phyloP scores from a whole-genome alignment of 148 eudicot species.

The Hydrangea macrophylla region DNA sequence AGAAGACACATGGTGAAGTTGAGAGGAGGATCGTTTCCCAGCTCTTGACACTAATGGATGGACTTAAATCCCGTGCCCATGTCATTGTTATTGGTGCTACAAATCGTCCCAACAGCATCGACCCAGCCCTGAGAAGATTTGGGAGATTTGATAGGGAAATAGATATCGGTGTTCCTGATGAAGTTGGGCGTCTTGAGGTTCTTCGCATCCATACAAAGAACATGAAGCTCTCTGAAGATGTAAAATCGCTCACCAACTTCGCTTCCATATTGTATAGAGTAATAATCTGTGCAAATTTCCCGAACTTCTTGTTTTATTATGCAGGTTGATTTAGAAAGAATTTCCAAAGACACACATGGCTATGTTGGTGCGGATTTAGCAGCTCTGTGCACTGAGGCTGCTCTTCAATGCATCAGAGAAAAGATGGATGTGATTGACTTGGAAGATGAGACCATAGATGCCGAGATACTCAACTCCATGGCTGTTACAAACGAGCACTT shows the following conservation, averaged over 20 bases:
- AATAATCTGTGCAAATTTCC: neutral
- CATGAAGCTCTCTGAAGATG: constrained; percentile 90
- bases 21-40: constrained; percentile 95
- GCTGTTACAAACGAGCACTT: constrained; percentile 89
- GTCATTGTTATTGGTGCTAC: constrained; percentile 92
- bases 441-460: constrained; percentile 86
- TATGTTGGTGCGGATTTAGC: constrained; percentile 90
- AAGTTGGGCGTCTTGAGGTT: constrained; percentile 82
- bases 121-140: constrained; percentile 83
- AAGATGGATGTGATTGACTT: constrained; percentile 94
- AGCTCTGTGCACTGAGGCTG: constrained; percentile 88
- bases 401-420: constrained; percentile 88
- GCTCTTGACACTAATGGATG: constrained; percentile 90
- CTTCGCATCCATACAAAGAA: constrained; percentile 90
- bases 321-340: constrained; percentile 82
- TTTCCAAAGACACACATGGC: constrained; percentile 85
- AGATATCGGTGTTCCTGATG: constrained; percentile 93
- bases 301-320: neutral
- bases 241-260: constrained; percentile 18
- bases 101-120: constrained; percentile 90
- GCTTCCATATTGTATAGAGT: neutral
- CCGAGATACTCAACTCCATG: constrained; percentile 87
- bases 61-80: constrained; percentile 85
- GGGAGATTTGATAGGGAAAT: constrained; percentile 92
- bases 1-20: constrained; percentile 88